These are phyloP conservation scores for Cicer pinnatifidum DNA, from an alignment of 306 rosid genomes.

Conservation along the genomic window DNA sequence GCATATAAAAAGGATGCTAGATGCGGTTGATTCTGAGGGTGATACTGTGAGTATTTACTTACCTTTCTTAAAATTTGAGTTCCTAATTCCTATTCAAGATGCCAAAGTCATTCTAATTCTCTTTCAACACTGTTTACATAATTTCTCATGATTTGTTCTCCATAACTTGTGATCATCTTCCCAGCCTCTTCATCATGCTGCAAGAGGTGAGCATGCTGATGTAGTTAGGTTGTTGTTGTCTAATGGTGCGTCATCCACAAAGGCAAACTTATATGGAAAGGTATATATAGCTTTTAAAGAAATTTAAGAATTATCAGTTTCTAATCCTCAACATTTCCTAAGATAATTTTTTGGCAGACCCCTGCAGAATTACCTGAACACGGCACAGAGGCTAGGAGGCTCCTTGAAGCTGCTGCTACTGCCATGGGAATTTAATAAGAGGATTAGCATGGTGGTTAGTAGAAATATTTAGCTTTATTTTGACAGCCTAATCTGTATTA, in stretches of 20 bases:
- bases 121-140: neutral
- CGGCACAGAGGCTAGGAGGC: slow-evolving; percentile 65
- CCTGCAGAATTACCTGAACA: slow-evolving; percentile 76
- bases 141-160: slow-evolving; percentile 15
- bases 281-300: slow-evolving; percentile 50
- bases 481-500: slow-evolving; percentile 7
- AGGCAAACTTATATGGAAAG: slow-evolving; percentile 72
- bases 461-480: slow-evolving; percentile 27
- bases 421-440: slow-evolving; percentile 48
- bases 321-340: slow-evolving; percentile 20
- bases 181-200: slow-evolving; percentile 96
- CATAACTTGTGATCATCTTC: slow-evolving; percentile 42
- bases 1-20: slow-evolving; percentile 71
- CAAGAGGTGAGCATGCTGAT: slow-evolving; percentile 85
- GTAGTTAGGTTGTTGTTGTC: slow-evolving; percentile 64
- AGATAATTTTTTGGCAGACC: slow-evolving; percentile 51
- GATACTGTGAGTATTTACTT: slow-evolving; percentile 73
- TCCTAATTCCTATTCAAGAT: slow-evolving; percentile 27
- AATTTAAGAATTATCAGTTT: neutral
- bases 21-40: slow-evolving; percentile 85
- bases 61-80: slow-evolving; percentile 10
- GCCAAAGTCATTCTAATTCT: neutral
- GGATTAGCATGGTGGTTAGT: slow-evolving; percentile 31
- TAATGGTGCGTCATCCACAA: slow-evolving; percentile 69
- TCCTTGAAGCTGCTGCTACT: slow-evolving; percentile 62